A percentile compares a stretch with the other conserved stretches of the same genome.
Conservation (phyloP, 2,329 filamentous ascomycete species). For the Phoma sp. region DNA sequence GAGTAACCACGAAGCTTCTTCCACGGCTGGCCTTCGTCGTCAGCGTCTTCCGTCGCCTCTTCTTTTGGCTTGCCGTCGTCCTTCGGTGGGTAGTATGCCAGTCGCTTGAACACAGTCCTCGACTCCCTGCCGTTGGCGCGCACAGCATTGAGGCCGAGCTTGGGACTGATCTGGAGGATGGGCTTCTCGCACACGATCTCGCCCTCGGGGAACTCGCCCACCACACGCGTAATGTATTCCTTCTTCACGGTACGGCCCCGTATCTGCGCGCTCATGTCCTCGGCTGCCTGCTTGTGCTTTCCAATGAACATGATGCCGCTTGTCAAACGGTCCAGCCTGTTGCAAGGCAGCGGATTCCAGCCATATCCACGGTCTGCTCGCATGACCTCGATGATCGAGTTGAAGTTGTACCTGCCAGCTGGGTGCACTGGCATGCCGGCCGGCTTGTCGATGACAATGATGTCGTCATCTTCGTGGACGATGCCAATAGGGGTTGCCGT, state of each 20-base stretch:
- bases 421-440: constrained; percentile 94
- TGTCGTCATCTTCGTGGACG: constrained; percentile 88
- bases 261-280: constrained; percentile 78
- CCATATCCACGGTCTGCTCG: constrained; percentile 71
- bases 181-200: constrained; percentile 93
- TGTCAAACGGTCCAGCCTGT: constrained; percentile 90
- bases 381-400: constrained; percentile 94
- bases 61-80: constrained; percentile 25
- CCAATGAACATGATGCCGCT: constrained; percentile 98
- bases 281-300: constrained; percentile 82
- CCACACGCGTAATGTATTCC: constrained; percentile 92
- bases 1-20: constrained; percentile 77
- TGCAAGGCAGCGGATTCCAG: constrained; percentile 76
- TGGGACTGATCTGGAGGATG: constrained; percentile 91
- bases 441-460: constrained; percentile 97
- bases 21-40: constrained; percentile 55
- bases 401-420: constrained; percentile 93
- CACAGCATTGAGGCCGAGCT: constrained; percentile 93
- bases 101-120: constrained; percentile 85
- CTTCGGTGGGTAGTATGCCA: constrained; percentile 85
- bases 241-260: constrained; percentile 84
- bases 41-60: constrained; percentile 23
- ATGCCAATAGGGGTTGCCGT: constrained; percentile 80
- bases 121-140: constrained; percentile 90
- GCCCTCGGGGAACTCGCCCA: constrained; percentile 88